A percentile compares a stretch with the other conserved stretches of the same genome.
Conservation (phyloP, 768 basidiomycete species). For the Melanogaster broomeanus region DNA sequence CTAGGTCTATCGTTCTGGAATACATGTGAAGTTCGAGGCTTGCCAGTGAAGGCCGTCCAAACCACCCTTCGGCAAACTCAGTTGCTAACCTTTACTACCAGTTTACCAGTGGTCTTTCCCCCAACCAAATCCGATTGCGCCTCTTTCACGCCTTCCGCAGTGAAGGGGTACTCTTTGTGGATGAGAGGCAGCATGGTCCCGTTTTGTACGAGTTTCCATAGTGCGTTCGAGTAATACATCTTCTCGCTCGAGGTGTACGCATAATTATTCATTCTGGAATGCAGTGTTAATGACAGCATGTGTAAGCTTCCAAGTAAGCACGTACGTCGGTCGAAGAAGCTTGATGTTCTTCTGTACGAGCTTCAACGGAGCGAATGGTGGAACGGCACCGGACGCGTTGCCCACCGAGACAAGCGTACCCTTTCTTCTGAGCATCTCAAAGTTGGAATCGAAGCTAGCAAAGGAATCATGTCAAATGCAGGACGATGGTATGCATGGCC, state of each 20-base stretch:
- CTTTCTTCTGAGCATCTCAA: slow-evolving; percentile 80
- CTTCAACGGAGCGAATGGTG: slow-evolving; percentile 71
- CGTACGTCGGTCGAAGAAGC: slow-evolving; percentile 73
- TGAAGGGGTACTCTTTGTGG: slow-evolving; percentile 81
- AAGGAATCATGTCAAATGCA: slow-evolving; percentile 7
- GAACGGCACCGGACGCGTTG: slow-evolving; percentile 86
- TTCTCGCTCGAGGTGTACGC: slow-evolving; percentile 73
- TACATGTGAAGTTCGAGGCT: no score
- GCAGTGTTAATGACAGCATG: slow-evolving; percentile 4
- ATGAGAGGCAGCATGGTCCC: slow-evolving; percentile 68
- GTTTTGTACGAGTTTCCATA: slow-evolving; percentile 60
- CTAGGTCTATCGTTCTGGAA: no score
- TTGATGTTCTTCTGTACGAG: slow-evolving; percentile 83
- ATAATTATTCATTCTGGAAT: slow-evolving; percentile 68
- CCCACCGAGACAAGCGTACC: slow-evolving; percentile 90
- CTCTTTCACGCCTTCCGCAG: slow-evolving; percentile 71
- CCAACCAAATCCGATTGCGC: slow-evolving; percentile 78
- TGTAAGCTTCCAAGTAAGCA: background rate
- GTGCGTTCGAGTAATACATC: slow-evolving; percentile 58
- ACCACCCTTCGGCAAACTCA: background rate
- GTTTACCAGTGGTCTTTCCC: slow-evolving; percentile 83
- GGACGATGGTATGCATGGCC: background rate
- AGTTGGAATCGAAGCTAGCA: slow-evolving; percentile 72
- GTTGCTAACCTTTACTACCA: slow-evolving; percentile 69
- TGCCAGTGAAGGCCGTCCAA: no score